These are phyloP conservation scores for Antarctomyces pellizariae DNA, from an alignment of 495 filamentous ascomycete species.

Conservation along the genomic window DNA sequence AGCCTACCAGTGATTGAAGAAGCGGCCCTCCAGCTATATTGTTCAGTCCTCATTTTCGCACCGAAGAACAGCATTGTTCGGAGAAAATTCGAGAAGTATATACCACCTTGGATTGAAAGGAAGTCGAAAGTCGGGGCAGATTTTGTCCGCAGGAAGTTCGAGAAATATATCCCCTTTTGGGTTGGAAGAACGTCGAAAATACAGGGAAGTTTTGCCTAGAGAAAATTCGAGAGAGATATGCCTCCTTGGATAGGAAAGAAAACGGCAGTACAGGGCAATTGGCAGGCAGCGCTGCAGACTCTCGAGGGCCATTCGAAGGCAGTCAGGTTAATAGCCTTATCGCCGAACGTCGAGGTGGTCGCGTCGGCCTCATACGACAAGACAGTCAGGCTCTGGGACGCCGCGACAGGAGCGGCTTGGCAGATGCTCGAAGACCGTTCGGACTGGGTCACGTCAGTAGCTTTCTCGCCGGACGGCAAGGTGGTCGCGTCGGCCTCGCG, in stretches of 20 bases:
- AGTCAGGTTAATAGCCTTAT: slow-evolving; percentile 1
- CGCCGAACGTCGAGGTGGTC: too few relatives aligned
- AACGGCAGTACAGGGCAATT: neutral
- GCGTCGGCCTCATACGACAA: too few relatives aligned
- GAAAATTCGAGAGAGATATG: slow-evolving; percentile 1
- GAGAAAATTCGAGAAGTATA: slow-evolving; percentile 2
- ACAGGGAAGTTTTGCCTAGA: neutral
- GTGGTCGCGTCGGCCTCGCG: slow-evolving; percentile 5
- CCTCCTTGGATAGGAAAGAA: slow-evolving; percentile 1
- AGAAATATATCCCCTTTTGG: too few relatives aligned
- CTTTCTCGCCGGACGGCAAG: too few relatives aligned
- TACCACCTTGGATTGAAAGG: slow-evolving; percentile 2
- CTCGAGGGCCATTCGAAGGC: neutral
- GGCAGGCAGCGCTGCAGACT: neutral
- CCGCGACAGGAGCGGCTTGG: too few relatives aligned
- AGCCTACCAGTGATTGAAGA: slow-evolving; percentile 10
- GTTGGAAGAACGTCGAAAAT: too few relatives aligned
- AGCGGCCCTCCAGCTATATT: slow-evolving; percentile 14
- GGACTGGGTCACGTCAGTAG: too few relatives aligned
- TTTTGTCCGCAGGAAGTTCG: too few relatives aligned
- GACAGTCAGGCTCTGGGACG: too few relatives aligned
- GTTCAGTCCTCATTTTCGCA: slow-evolving; percentile 15
- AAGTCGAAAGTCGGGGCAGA: slow-evolving; percentile 1
- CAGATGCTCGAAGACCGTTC: too few relatives aligned
- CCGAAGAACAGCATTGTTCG: slow-evolving; percentile 13